Evolutionary conservation across 225 moss, liverwort and hornwort genomes (phyloP).

Genomic region (Asterella californica): DNA sequence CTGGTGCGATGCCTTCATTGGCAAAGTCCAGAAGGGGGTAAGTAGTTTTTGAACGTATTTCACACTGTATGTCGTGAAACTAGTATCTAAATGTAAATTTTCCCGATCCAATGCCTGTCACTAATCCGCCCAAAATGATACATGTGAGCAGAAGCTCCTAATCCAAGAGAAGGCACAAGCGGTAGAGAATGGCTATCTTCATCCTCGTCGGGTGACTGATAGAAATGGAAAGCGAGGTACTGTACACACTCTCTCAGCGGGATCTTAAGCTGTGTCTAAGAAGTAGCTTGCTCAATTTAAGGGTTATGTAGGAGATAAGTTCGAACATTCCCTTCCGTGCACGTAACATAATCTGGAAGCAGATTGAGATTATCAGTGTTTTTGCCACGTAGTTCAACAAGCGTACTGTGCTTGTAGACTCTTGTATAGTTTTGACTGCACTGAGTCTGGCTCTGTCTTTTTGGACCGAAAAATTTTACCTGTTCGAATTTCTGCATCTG

Average conservation of each 20-base stretch:
- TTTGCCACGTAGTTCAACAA: neutral
- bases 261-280: neutral
- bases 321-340: neutral
- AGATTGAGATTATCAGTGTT: neutral
- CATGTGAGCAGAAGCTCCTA: conserved; percentile 56
- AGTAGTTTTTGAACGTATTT: conserved; percentile 23
- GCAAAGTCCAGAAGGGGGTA: conserved; percentile 68
- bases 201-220: conserved; percentile 56
- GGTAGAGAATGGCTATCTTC: conserved; percentile 61
- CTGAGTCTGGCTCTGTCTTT: neutral
- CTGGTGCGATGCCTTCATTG: conserved; percentile 73
- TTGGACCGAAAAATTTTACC: neutral
- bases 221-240: conserved; percentile 68
- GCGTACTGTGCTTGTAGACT: neutral
- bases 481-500: neutral
- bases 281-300: neutral
- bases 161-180: conserved; percentile 60
- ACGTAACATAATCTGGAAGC: neutral
- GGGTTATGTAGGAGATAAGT: neutral
- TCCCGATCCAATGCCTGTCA: neutral
- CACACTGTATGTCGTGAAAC: neutral
- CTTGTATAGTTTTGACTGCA: neutral
- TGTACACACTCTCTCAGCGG: neutral
- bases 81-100: neutral
- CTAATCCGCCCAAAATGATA: conserved; percentile 8